Evolutionary conservation across 352 stramenopile species (phyloP).

Genomic region (Phytophthora citrophthora): DNA sequence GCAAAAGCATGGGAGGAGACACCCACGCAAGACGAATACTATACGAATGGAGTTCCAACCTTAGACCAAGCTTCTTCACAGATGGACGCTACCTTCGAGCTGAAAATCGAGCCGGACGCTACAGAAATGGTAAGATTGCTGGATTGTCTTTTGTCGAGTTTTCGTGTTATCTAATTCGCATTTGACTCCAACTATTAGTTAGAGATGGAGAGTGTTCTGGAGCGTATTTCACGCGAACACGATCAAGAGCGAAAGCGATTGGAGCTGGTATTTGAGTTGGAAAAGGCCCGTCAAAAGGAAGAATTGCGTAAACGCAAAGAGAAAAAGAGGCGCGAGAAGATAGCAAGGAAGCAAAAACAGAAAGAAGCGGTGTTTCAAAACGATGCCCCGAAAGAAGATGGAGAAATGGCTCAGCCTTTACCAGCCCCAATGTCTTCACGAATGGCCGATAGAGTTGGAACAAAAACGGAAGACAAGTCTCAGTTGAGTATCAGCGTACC

Average conservation of each 20-base stretch:
- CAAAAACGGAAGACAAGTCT: conserved; percentile 26
- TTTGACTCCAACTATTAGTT: conserved; percentile 28
- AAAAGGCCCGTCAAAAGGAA: conserved; percentile 74
- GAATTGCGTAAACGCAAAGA: conserved; percentile 72
- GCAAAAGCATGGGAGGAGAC: conserved; percentile 14
- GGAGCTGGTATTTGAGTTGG: conserved; percentile 68
- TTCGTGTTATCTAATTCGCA: background rate
- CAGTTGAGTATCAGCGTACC: conserved; percentile 45
- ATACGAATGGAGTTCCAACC: conserved; percentile 4
- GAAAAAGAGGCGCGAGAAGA: conserved; percentile 58
- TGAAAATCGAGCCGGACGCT: conserved; percentile 16
- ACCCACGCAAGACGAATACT: conserved; percentile 1
- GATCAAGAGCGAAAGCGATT: conserved; percentile 66
- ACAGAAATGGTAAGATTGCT: conserved; percentile 32
- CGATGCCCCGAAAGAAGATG: conserved; percentile 12
- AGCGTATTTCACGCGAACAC: conserved; percentile 72
- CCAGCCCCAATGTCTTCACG: conserved; percentile 26
- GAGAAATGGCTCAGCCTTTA: conserved; percentile 11
- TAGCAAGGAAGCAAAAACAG: conserved; percentile 57
- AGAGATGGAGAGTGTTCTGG: conserved; percentile 64
- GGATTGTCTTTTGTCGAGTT: background rate
- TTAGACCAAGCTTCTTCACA: conserved; percentile 41
- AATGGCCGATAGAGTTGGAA: conserved; percentile 29
- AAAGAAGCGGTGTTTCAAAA: conserved; percentile 14
- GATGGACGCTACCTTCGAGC: conserved; percentile 36